These are phyloP conservation scores for Claviceps capensis DNA, from an alignment of 2,329 filamentous ascomycete genomes.

Conservation along the genomic window DNA sequence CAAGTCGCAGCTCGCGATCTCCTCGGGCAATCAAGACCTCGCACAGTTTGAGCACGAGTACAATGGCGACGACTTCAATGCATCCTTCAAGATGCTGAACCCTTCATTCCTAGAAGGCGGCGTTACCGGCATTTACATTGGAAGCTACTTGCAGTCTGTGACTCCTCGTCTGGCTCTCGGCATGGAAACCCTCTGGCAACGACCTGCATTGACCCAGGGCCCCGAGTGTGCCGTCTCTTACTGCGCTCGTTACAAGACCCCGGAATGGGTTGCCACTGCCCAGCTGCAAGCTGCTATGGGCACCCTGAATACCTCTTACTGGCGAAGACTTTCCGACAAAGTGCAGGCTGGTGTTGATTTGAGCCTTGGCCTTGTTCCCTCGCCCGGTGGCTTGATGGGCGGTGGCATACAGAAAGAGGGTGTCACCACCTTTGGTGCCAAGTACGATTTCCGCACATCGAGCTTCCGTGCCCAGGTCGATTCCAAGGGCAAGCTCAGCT, in stretches of 20 bases:
- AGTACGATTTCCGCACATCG: slow-evolving; percentile 95
- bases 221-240: slow-evolving; percentile 90
- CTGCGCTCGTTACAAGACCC: slow-evolving; percentile 77
- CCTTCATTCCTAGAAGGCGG: slow-evolving; percentile 88
- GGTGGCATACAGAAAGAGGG: slow-evolving; percentile 70
- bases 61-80: slow-evolving; percentile 82
- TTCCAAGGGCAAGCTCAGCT: slow-evolving; percentile 85
- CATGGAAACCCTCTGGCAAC: slow-evolving; percentile 89
- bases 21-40: slow-evolving; percentile 71
- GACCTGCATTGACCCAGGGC: slow-evolving; percentile 65
- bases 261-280: slow-evolving; percentile 84
- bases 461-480: slow-evolving; percentile 95
- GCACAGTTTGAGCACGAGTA: slow-evolving; percentile 94
- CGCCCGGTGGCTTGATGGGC: slow-evolving; percentile 59
- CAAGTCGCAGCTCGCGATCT: slow-evolving; percentile 79
- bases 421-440: slow-evolving; percentile 79
- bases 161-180: slow-evolving; percentile 79
- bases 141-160: slow-evolving; percentile 86
- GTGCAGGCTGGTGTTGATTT: slow-evolving; percentile 93
- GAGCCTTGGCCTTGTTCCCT: slow-evolving; percentile 67
- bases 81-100: slow-evolving; percentile 86
- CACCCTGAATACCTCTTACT: slow-evolving; percentile 82
- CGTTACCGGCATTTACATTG: slow-evolving; percentile 88
- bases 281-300: slow-evolving; percentile 76
- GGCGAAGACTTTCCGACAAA: slow-evolving; percentile 83